Conservation (phyloP, 2,329 filamentous ascomycete genomes). For the Lachnellula arida region DNA sequence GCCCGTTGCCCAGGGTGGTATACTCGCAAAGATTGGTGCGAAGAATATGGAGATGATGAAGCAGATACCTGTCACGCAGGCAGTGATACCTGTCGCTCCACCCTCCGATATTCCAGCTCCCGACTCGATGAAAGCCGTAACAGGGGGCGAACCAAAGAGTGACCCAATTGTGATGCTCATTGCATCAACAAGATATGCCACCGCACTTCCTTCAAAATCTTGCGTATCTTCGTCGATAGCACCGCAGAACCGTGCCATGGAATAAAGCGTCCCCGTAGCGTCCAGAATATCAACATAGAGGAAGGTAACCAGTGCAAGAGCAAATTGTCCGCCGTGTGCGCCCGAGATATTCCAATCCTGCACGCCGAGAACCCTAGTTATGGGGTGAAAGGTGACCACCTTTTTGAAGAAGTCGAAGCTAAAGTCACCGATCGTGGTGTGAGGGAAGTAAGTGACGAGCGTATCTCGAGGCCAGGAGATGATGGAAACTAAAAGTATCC, state of each 20-base stretch:
- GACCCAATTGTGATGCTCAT: slow-evolving; percentile 75
- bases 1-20: slow-evolving; percentile 84
- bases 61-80: slow-evolving; percentile 71
- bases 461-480: slow-evolving; percentile 83
- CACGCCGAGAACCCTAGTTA: slow-evolving; percentile 62
- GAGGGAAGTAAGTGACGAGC: slow-evolving; percentile 74
- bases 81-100: slow-evolving; percentile 78
- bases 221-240: slow-evolving; percentile 77
- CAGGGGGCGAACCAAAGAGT: slow-evolving; percentile 71
- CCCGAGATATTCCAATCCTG: slow-evolving; percentile 67
- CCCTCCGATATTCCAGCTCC: slow-evolving; percentile 87
- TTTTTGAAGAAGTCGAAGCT: slow-evolving; percentile 83
- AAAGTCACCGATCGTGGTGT: slow-evolving; percentile 62
- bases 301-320: slow-evolving; percentile 80
- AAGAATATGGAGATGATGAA: slow-evolving; percentile 89
- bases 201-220: slow-evolving; percentile 80
- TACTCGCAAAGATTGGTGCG: slow-evolving; percentile 83
- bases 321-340: slow-evolving; percentile 69
- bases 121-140: slow-evolving; percentile 85
- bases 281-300: slow-evolving; percentile 89
- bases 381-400: slow-evolving; percentile 79
- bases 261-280: slow-evolving; percentile 80
- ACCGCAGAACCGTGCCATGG: slow-evolving; percentile 80
- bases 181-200: slow-evolving; percentile 81
- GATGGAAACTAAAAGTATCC: slow-evolving; percentile 78